Conservation (phyloP, 2,329 filamentous ascomycete species). For the Cladosporium sphaerospermum region DNA sequence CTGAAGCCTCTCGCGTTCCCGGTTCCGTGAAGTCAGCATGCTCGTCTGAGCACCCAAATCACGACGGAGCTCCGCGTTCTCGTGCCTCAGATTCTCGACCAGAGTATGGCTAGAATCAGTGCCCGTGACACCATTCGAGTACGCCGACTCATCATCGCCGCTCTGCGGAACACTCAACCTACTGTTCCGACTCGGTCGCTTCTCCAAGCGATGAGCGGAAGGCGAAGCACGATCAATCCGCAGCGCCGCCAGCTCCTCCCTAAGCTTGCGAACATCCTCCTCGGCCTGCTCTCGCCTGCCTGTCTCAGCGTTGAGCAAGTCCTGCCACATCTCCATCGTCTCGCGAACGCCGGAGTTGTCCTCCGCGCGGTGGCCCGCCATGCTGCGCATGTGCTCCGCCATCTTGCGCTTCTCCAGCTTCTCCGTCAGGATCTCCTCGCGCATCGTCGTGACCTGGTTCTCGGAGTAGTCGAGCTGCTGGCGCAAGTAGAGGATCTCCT, state of each 20-base stretch:
- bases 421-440: conserved; percentile 68
- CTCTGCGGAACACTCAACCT: conserved; percentile 29
- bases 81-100: conserved; percentile 76
- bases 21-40: conserved; percentile 92
- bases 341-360: conserved; percentile 28
- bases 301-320: conserved; percentile 86
- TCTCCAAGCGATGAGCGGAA: conserved; percentile 33
- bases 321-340: conserved; percentile 81
- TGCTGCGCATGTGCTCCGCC: conserved; percentile 68
- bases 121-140: conserved; percentile 30
- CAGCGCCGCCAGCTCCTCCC: conserved; percentile 66
- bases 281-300: conserved; percentile 83
- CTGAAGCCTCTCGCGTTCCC: conserved; percentile 89
- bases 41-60: conserved; percentile 94
- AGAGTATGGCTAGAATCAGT: conserved; percentile 32
- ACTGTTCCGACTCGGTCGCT: conserved; percentile 35
- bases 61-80: conserved; percentile 84
- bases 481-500: conserved; percentile 76
- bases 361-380: conserved; percentile 35
- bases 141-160: conserved; percentile 34
- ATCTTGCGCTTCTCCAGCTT: conserved; percentile 83
- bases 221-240: conserved; percentile 39
- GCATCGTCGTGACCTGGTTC: conserved; percentile 73
- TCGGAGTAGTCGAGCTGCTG: conserved; percentile 82
- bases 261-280: conserved; percentile 75